These are phyloP conservation scores for Malus domestica DNA, from an alignment of 306 rosid genomes.

Conservation along the genomic window ASM211411v1 NC_041793.1:15331001-15331500, in stretches of 20 bases:
- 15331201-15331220: slow-evolving; percentile 39
- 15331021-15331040: slow-evolving; percentile 24
- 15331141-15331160: slow-evolving; percentile 38
- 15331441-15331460: slow-evolving; percentile 35
- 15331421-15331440: slow-evolving; percentile 63
- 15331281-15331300: slow-evolving; percentile 12
- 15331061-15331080: slow-evolving; percentile 81
- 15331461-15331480: slow-evolving; percentile 53
- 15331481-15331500: slow-evolving; percentile 55
- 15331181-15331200: slow-evolving; percentile 33
- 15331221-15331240: slow-evolving; percentile 46
- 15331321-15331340: slow-evolving; percentile 26
- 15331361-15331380: slow-evolving; percentile 40
- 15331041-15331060: slow-evolving; percentile 27
- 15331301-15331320: slow-evolving; percentile 27
- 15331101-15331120: slow-evolving; percentile 39
- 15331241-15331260: slow-evolving; percentile 48
- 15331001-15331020: slow-evolving; percentile 10
- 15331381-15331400: slow-evolving; percentile 52
- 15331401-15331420: slow-evolving; percentile 44
- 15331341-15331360: slow-evolving; percentile 22
- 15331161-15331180: slow-evolving; percentile 34
- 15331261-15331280: slow-evolving; percentile 37
- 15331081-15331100: slow-evolving; percentile 49
- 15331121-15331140: slow-evolving; percentile 42